Evolutionary conservation across 257 asterid genomes (phyloP).

Genomic region (Ophiorrhiza pumila): DNA sequence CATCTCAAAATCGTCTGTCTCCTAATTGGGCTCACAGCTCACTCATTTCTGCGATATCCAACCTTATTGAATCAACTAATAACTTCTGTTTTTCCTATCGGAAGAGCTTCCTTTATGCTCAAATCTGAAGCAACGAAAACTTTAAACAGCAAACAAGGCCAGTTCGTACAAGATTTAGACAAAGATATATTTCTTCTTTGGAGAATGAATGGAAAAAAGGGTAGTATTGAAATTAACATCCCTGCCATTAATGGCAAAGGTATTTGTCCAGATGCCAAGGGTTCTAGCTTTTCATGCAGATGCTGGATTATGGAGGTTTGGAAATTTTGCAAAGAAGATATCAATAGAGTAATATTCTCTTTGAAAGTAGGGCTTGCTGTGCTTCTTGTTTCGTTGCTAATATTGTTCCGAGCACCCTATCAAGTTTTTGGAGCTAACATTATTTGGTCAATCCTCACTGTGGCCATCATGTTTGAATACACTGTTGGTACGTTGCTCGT

Average conservation of each 20-base stretch:
- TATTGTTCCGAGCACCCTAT: conserved; percentile 48
- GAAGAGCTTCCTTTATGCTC: not conserved
- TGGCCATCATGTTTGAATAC: conserved; percentile 72
- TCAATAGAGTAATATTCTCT: conserved; percentile 46
- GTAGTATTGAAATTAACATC: conserved; percentile 47
- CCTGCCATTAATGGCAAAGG: conserved; percentile 24
- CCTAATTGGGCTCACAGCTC: not conserved
- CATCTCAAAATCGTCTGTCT: conserved; percentile 10
- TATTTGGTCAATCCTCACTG: conserved; percentile 79
- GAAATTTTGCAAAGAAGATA: conserved; percentile 58
- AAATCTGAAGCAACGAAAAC: conserved; percentile 13
- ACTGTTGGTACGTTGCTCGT: conserved; percentile 52
- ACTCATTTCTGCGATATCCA: not conserved
- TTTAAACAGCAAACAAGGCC: conserved; percentile 8
- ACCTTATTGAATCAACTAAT: no score
- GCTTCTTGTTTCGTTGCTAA: conserved; percentile 55
- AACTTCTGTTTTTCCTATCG: no score
- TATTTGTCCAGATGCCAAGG: conserved; percentile 20
- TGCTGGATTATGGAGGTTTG: conserved; percentile 35
- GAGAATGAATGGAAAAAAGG: conserved; percentile 60
- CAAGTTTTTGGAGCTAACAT: conserved; percentile 51
- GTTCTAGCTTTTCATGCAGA: conserved; percentile 20
- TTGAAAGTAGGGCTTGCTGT: conserved; percentile 73
- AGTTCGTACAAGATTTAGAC: not conserved
- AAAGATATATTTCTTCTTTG: conserved; percentile 12